phyloP scores from a whole-genome alignment of 2,329 filamentous ascomycete genomes.

The Pseudogymnoascus verrucosus region DNA sequence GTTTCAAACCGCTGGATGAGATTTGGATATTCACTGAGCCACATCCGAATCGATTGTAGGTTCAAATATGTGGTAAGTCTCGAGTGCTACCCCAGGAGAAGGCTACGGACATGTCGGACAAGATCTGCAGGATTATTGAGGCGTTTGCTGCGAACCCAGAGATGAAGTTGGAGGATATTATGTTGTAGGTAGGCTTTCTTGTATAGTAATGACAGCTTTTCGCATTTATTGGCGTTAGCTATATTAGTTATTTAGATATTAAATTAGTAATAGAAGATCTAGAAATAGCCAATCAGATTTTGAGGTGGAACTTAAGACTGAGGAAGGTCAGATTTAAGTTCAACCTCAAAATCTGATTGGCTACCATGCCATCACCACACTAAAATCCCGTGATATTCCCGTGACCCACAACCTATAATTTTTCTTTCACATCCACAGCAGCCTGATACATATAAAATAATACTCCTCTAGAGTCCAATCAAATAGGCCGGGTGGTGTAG shows the following conservation, averaged over 20 bases:
- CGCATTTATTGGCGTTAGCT: background rate
- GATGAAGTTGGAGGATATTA: background rate
- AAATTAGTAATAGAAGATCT: background rate
- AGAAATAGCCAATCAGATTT: background rate
- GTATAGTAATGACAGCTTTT: background rate
- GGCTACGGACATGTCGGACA: background rate
- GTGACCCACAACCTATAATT: background rate
- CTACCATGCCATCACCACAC: background rate
- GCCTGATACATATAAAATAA: background rate
- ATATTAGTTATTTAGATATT: background rate
- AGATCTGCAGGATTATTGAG: background rate
- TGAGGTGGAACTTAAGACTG: too few relatives aligned
- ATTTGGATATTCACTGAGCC: background rate
- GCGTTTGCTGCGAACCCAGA: background rate
- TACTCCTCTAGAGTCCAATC: background rate
- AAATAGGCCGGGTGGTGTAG: slow-evolving; percentile 6
- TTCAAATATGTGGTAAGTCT: background rate
- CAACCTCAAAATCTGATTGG: background rate
- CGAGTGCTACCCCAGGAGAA: background rate
- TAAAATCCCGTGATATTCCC: background rate
- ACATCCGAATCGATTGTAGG: background rate
- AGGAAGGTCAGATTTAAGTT: background rate
- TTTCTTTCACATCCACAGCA: background rate
- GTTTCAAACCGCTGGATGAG: background rate
- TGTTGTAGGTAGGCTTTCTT: background rate